phyloP scores from a whole-genome alignment of 345 rosid genomes.

The Linum usitatissimum region DNA sequence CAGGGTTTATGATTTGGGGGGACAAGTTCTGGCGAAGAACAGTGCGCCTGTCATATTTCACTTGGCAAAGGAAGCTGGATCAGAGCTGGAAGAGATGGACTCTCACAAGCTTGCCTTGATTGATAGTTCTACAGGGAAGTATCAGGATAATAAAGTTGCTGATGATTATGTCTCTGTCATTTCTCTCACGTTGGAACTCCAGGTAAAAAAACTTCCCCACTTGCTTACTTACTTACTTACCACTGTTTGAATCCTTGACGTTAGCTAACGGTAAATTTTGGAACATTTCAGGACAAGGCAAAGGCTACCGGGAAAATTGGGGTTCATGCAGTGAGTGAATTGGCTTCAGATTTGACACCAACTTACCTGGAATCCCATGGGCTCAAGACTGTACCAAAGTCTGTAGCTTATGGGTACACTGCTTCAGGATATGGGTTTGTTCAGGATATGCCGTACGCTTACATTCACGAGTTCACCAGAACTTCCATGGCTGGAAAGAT shows the following conservation, averaged over 20 bases:
- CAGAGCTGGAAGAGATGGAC: constrained; percentile 53
- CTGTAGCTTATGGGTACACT: constrained; percentile 59
- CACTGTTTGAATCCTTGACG: no score
- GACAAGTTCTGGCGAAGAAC: constrained; percentile 66
- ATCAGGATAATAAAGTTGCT: constrained; percentile 42
- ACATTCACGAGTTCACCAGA: constrained; percentile 53
- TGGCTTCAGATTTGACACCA: constrained; percentile 48
- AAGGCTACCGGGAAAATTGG: constrained; percentile 38
- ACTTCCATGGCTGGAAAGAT: constrained; percentile 74
- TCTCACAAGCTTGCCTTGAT: constrained; percentile 53
- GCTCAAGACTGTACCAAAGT: constrained; percentile 36
- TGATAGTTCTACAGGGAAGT: constrained; percentile 40
- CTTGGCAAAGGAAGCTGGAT: constrained; percentile 42
- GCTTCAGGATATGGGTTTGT: constrained; percentile 66
- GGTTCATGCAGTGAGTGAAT: constrained; percentile 46
- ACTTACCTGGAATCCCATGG: constrained; percentile 35
- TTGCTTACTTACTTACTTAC: no score
- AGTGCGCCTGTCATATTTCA: constrained; percentile 54
- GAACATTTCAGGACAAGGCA: constrained; percentile 39
- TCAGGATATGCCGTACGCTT: constrained; percentile 64
- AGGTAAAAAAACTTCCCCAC: constrained; percentile 30
- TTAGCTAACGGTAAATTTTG: background rate
- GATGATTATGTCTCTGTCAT: constrained; percentile 58
- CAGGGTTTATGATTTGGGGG: constrained; percentile 54
- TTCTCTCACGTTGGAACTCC: constrained; percentile 47